These are phyloP conservation scores for Irpex sp. DNA, from an alignment of 1,284 basidiomycete genomes.

Conservation along the genomic window DNA sequence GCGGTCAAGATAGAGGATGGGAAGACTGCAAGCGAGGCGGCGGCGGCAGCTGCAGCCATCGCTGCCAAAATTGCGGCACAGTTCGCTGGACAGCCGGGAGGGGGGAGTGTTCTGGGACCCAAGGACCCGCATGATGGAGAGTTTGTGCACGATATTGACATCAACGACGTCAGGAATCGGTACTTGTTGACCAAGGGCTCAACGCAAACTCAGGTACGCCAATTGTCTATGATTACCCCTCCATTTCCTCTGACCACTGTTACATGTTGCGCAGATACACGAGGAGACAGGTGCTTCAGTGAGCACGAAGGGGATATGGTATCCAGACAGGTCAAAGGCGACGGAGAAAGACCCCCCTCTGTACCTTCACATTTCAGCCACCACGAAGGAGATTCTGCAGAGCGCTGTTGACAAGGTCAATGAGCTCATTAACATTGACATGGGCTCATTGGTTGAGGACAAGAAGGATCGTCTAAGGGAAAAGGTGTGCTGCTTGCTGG, in stretches of 20 bases:
- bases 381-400: slow-evolving; percentile 76
- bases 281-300: slow-evolving; percentile 89
- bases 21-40: slow-evolving; percentile 70
- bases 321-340: slow-evolving; percentile 86
- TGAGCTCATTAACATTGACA: slow-evolving; percentile 81
- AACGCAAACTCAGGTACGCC: slow-evolving; percentile 84
- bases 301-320: slow-evolving; percentile 91
- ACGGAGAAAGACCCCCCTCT: slow-evolving; percentile 91
- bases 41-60: slow-evolving; percentile 81
- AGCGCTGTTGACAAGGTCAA: slow-evolving; percentile 82
- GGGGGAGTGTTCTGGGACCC: slow-evolving; percentile 37
- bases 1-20: slow-evolving; percentile 52
- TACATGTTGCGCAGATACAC: slow-evolving; percentile 58
- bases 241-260: neutral
- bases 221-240: neutral
- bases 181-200: slow-evolving; percentile 94
- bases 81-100: slow-evolving; percentile 49
- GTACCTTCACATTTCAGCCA: slow-evolving; percentile 91
- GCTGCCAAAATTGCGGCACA: slow-evolving; percentile 91
- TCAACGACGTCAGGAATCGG: slow-evolving; percentile 95
- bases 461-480: slow-evolving; percentile 67
- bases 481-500: slow-evolving; percentile 37
- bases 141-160: slow-evolving; percentile 90
- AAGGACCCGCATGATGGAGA: slow-evolving; percentile 79
- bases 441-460: slow-evolving; percentile 87